A percentile compares a stretch with the other conserved stretches of the same genome.
Conservation (phyloP, 2,329 filamentous ascomycete genomes). For the Hawksworthiomyces lignivorus region DNA sequence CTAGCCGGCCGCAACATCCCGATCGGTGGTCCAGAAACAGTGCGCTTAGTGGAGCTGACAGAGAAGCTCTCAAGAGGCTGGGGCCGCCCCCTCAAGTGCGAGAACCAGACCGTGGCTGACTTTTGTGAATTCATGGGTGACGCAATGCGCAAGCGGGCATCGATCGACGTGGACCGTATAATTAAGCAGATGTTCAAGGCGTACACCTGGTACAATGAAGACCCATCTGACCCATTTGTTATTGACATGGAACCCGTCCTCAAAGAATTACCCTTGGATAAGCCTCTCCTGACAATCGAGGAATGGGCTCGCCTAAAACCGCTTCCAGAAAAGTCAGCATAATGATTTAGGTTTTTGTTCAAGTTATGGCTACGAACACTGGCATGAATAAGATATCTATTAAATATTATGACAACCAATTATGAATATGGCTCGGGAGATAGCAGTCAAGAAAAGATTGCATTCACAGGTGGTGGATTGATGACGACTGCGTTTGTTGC, state of each 20-base stretch:
- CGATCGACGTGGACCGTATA: slow-evolving; percentile 26
- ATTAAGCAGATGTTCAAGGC: slow-evolving; percentile 32
- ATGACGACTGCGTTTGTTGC: no score
- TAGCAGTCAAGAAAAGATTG: no score
- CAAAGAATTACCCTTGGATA: slow-evolving; percentile 22
- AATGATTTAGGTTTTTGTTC: no score
- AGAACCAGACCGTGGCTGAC: slow-evolving; percentile 26
- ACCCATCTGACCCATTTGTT: slow-evolving; percentile 28
- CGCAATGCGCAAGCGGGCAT: slow-evolving; percentile 24
- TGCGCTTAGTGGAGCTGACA: slow-evolving; percentile 24
- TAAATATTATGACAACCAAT: no score
- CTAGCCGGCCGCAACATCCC: slow-evolving; percentile 27
- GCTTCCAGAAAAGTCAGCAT: slow-evolving; percentile 7
- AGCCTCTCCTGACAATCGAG: slow-evolving; percentile 25
- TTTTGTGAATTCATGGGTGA: slow-evolving; percentile 22
- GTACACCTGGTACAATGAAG: slow-evolving; percentile 32
- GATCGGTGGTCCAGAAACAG: slow-evolving; percentile 28
- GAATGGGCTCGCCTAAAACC: slow-evolving; percentile 23
- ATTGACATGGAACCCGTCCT: slow-evolving; percentile 28
- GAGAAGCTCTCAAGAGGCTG: slow-evolving; percentile 26
- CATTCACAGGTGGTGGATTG: no score
- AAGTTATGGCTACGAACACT: no score
- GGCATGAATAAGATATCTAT: no score
- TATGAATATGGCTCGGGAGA: no score
- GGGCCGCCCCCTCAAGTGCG: slow-evolving; percentile 22